Percentiles rank a stretch among this genome's conserved stretches.
Conservation (phyloP, 1,284 basidiomycete species). For the Amylostereum areolatum region DNA sequence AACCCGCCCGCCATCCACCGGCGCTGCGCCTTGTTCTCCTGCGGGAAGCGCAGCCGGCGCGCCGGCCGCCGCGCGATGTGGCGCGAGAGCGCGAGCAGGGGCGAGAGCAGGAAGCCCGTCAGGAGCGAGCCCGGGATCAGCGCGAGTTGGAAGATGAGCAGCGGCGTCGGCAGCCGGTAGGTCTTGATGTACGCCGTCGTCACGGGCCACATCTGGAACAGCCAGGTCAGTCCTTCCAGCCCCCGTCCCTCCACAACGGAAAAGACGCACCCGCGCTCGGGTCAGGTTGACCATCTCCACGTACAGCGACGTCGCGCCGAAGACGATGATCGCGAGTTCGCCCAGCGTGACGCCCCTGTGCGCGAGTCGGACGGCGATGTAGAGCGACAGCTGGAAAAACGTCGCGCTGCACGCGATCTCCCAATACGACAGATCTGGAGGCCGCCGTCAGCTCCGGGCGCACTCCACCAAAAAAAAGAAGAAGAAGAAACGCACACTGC, state of each 20-base stretch:
- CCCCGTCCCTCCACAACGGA: background rate
- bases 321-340: constrained; percentile 84
- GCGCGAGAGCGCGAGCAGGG: constrained; percentile 87
- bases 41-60: constrained; percentile 83
- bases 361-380: constrained; percentile 84
- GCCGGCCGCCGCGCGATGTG: constrained; percentile 90
- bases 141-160: constrained; percentile 90
- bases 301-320: constrained; percentile 82
- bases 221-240: constrained; percentile 12
- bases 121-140: constrained; percentile 91
- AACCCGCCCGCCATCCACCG: constrained; percentile 84
- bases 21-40: constrained; percentile 82
- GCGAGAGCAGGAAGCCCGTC: constrained; percentile 91
- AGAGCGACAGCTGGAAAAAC: constrained; percentile 90
- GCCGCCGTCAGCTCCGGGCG: constrained; percentile 7
- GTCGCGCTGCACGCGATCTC: constrained; percentile 74
- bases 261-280: constrained; percentile 58
- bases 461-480: constrained; percentile 3
- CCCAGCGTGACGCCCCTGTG: constrained; percentile 93
- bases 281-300: constrained; percentile 85
- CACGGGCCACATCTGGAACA: constrained; percentile 65
- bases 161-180: constrained; percentile 88
- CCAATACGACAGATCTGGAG: constrained; percentile 67
- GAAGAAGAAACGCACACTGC: constrained; percentile 45
- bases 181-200: constrained; percentile 89